phyloP scores from a whole-genome alignment of 108 stramenopile genomes.

The Cyclotella baltica region DNA sequence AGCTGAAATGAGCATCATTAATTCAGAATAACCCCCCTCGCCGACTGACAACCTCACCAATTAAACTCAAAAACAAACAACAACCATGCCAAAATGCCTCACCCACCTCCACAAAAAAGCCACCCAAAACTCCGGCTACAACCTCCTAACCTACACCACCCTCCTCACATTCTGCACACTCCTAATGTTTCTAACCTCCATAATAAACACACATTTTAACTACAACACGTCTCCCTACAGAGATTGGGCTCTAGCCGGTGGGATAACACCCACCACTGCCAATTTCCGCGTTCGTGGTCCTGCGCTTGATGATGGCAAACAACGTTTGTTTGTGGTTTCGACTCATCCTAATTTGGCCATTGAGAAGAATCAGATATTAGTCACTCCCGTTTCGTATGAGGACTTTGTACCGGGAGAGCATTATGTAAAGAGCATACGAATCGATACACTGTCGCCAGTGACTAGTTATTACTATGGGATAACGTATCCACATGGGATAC shows the following conservation, averaged over 20 bases:
- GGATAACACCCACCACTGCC: slow-evolving; percentile 55
- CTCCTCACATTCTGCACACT: slow-evolving; percentile 36
- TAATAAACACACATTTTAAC: slow-evolving; percentile 30
- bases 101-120: slow-evolving; percentile 13
- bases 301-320: slow-evolving; percentile 25
- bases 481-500: slow-evolving; percentile 34
- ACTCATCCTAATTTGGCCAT: slow-evolving; percentile 38
- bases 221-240: slow-evolving; percentile 44
- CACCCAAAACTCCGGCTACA: slow-evolving; percentile 34
- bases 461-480: slow-evolving; percentile 51
- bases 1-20: too few species aligned
- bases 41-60: too few species aligned
- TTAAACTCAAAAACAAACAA: too few species aligned
- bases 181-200: slow-evolving; percentile 45
- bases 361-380: slow-evolving; percentile 36
- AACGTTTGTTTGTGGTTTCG: slow-evolving; percentile 32
- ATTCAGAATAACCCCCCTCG: too few species aligned
- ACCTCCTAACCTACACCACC: slow-evolving; percentile 39
- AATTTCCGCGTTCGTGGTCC: slow-evolving; percentile 58
- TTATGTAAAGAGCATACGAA: slow-evolving; percentile 17
- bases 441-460: slow-evolving; percentile 27
- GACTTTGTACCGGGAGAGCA: slow-evolving; percentile 31
- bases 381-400: slow-evolving; percentile 38
- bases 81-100: too few species aligned
- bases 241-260: slow-evolving; percentile 60